Conservation (phyloP, 2,329 filamentous ascomycete species). For the Monilinia fructicola region DNA sequence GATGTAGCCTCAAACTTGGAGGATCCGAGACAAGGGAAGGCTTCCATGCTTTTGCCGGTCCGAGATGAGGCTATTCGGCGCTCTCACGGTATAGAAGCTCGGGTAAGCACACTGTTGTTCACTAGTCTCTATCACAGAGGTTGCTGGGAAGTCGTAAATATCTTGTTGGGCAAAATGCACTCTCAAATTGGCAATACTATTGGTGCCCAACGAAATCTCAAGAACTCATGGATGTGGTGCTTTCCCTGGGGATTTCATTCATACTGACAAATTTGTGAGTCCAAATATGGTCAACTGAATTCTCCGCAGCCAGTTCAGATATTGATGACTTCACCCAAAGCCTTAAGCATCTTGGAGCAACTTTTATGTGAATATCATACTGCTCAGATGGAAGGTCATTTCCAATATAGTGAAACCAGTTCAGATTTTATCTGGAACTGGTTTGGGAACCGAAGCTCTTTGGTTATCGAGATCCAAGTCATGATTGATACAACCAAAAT, state of each 20-base stretch:
- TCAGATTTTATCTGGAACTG: not conserved
- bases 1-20: not conserved
- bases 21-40: not conserved
- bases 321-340: not conserved
- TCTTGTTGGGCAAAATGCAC: not conserved
- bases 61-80: constrained; percentile 9
- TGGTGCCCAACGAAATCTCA: not conserved
- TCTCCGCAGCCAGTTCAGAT: not conserved
- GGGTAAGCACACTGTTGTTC: constrained; percentile 5
- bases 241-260: not conserved
- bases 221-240: not conserved
- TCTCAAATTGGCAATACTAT: not conserved
- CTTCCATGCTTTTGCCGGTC: not conserved
- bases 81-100: not conserved
- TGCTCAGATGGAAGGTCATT: not conserved
- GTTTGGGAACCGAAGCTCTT: too few species aligned
- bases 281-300: not conserved
- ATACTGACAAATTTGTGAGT: not conserved
- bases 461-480: not conserved
- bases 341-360: not conserved
- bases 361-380: not conserved
- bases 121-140: not conserved
- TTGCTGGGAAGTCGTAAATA: not conserved
- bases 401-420: not conserved
- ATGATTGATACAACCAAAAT: not conserved